Conservation (phyloP, 106 monocot species). For the Dioscorea alata region DNA sequence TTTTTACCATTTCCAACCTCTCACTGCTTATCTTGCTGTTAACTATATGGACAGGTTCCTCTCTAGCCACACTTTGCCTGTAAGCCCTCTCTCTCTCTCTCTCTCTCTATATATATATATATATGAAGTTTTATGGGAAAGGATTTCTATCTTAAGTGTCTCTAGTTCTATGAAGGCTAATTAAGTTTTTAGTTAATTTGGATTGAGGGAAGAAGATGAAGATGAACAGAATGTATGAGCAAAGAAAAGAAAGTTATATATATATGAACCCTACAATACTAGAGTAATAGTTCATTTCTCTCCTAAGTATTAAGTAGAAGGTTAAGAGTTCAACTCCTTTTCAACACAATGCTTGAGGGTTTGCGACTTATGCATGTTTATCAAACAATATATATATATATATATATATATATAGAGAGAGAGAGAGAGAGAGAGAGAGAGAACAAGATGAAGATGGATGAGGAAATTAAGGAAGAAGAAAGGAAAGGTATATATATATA, state of each 20-base stretch:
- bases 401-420: too few relatives aligned
- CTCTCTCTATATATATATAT: too few relatives aligned
- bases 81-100: constrained; percentile 16
- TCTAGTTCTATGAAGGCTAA: neutral
- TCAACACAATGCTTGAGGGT: too few relatives aligned
- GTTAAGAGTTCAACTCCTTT: too few relatives aligned
- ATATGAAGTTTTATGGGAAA: neutral
- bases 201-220: neutral
- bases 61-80: constrained; percentile 41
- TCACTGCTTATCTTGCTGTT: constrained; percentile 69
- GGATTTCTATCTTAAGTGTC: neutral
- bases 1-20: constrained; percentile 35
- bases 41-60: constrained; percentile 79
- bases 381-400: too few relatives aligned
- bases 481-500: neutral
- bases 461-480: neutral
- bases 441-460: too few relatives aligned
- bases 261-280: too few relatives aligned
- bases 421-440: too few relatives aligned
- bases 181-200: neutral
- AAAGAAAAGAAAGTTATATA: neutral
- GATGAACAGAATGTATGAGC: neutral
- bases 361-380: too few relatives aligned
- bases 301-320: too few relatives aligned
- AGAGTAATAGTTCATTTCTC: too few relatives aligned